These are phyloP conservation scores for Ceratocystis ficicola DNA, from an alignment of 2,329 filamentous ascomycete species.

Conservation along the genomic window DNA sequence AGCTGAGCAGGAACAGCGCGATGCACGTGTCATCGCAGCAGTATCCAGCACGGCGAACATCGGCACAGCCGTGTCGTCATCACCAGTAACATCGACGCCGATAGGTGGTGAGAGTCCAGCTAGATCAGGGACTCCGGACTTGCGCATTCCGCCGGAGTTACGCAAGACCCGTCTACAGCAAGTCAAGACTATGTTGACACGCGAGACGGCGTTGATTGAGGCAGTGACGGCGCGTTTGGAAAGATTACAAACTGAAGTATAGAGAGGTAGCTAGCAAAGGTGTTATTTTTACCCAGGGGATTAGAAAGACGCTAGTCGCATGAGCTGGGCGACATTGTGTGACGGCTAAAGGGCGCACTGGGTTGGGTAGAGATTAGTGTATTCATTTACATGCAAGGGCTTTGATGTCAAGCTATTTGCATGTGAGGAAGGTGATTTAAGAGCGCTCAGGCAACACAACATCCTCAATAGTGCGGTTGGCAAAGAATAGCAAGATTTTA, in stretches of 20 bases:
- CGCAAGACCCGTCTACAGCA: slow-evolving; percentile 51
- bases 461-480: too few species aligned
- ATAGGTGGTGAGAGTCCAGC: slow-evolving; percentile 23
- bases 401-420: too few species aligned
- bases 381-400: not conserved
- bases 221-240: slow-evolving; percentile 52
- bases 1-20: slow-evolving; percentile 19
- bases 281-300: not conserved
- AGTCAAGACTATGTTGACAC: slow-evolving; percentile 50
- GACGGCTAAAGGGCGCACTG: too few species aligned
- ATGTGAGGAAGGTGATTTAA: too few species aligned
- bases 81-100: slow-evolving; percentile 21
- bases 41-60: slow-evolving; percentile 14
- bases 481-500: too few species aligned
- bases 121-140: slow-evolving; percentile 30
- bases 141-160: slow-evolving; percentile 48
- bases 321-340: not conserved
- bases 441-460: too few species aligned
- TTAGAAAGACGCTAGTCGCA: not conserved
- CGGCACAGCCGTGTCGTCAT: slow-evolving; percentile 22
- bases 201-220: slow-evolving; percentile 57
- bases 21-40: slow-evolving; percentile 14
- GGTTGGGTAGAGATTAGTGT: not conserved
- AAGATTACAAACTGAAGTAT: slow-evolving; percentile 35
- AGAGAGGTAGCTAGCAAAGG: not conserved